Evolutionary conservation across 257 asterid species (phyloP).

Genomic region (Scutellaria barbata): DNA sequence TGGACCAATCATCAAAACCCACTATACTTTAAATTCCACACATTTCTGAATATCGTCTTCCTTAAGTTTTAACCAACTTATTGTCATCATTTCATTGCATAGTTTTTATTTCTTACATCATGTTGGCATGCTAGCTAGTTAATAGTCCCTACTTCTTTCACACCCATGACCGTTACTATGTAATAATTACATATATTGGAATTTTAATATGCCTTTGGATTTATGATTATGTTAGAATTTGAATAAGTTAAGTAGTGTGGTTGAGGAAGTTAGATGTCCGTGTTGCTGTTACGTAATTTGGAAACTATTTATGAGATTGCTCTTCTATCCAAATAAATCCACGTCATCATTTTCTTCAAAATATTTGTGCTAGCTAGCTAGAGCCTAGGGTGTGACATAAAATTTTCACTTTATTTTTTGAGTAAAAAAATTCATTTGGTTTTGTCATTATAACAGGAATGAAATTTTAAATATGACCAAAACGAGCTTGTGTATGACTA

Average conservation of each 20-base stretch:
- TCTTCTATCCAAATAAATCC: background rate
- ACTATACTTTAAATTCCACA: background rate
- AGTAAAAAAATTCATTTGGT: too few species aligned
- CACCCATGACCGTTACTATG: constrained; percentile 1
- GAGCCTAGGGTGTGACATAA: too few species aligned
- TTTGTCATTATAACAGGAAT: too few species aligned
- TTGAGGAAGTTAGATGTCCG: background rate
- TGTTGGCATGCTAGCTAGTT: background rate
- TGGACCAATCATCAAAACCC: constrained; percentile 37
- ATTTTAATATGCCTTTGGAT: background rate
- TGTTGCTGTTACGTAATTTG: background rate
- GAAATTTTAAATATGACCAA: too few species aligned
- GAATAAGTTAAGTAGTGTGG: background rate
- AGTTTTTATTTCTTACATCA: background rate
- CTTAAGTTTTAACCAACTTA: constrained; percentile 19
- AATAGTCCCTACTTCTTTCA: background rate
- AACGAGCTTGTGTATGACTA: too few species aligned
- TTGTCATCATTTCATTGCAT: constrained; percentile 25
- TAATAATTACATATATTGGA: constrained; percentile 5
- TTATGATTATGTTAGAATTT: background rate
- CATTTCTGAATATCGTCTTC: constrained; percentile 18
- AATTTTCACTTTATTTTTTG: too few species aligned
- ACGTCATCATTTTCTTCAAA: too few species aligned
- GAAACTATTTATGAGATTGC: background rate
- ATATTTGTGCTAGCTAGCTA: too few species aligned